These are phyloP conservation scores for Bruguiera sexangula DNA, from an alignment of 345 rosid genomes.

Conservation along the genomic window DNA sequence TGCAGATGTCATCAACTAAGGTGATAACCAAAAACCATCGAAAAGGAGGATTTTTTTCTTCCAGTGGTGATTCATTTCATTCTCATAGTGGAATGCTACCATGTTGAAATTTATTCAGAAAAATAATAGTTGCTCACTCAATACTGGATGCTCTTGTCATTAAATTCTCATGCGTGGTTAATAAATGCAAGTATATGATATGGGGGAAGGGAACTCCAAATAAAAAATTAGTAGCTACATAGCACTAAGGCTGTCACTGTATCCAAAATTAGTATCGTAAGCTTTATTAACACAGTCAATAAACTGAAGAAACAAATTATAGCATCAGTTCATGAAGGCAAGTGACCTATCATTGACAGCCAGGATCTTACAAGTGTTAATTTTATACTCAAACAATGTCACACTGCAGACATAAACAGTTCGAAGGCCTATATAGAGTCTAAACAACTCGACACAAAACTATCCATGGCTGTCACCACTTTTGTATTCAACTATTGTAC, in stretches of 20 bases:
- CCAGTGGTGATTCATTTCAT: no score
- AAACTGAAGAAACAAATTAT: constrained; percentile 16
- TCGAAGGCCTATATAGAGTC: constrained; percentile 31
- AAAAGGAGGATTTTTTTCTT: no score
- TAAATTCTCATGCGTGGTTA: no score
- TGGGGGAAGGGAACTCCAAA: background rate
- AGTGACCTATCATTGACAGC: constrained; percentile 14
- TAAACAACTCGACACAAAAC: constrained; percentile 25
- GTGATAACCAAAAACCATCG: no score
- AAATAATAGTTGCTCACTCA: no score
- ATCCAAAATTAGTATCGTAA: constrained; percentile 13
- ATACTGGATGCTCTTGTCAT: no score
- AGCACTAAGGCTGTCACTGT: background rate
- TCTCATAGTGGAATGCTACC: no score
- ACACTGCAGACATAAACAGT: constrained; percentile 19
- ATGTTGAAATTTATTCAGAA: no score
- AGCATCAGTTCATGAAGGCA: constrained; percentile 10
- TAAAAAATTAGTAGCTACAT: background rate
- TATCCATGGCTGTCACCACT: no score
- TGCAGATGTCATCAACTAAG: no score
- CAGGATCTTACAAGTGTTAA: constrained; percentile 4
- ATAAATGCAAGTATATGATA: no score
- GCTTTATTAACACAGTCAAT: constrained; percentile 22
- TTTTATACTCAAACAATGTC: constrained; percentile 12
- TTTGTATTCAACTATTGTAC: no score